Evolutionary conservation across 2,329 filamentous ascomycete species (phyloP).

Genomic region (Aspergillus nomiae): DNA sequence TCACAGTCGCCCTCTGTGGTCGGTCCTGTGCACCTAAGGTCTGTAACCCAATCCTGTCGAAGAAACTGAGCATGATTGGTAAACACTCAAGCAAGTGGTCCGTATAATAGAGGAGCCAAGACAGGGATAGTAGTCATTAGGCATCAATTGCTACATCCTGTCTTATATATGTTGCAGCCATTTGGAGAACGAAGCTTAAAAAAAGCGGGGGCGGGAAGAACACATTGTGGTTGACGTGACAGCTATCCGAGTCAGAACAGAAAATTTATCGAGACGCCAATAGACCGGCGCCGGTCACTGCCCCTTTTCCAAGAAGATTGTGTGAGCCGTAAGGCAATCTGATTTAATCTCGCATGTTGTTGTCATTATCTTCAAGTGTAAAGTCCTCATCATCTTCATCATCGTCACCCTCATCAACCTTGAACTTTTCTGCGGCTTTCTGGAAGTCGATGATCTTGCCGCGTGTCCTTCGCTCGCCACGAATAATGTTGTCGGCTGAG

Average conservation of each 20-base stretch:
- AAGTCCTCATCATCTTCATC: conserved; percentile 59
- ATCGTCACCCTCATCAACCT: conserved; percentile 64
- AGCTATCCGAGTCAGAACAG: neutral
- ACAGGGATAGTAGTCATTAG: neutral
- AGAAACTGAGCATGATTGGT: neutral
- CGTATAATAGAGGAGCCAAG: neutral
- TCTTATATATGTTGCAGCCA: neutral
- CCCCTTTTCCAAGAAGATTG: conserved; percentile 12
- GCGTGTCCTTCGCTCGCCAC: conserved; percentile 77
- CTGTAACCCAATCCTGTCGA: neutral
- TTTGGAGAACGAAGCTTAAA: neutral
- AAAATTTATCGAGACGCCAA: conserved; percentile 14
- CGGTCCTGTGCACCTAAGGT: neutral
- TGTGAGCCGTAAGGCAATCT: conserved; percentile 15
- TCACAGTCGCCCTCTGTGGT: neutral
- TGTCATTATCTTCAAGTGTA: conserved; percentile 34
- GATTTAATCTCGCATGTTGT: conserved; percentile 44
- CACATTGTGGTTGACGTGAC: neutral
- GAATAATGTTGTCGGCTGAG: conserved; percentile 83
- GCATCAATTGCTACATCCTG: neutral
- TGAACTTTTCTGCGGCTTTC: conserved; percentile 81
- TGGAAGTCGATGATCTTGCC: conserved; percentile 91
- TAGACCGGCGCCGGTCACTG: conserved; percentile 22
- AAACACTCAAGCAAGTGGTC: neutral
- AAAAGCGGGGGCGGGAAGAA: neutral